phyloP scores from a whole-genome alignment of 257 asterid species.

The Plantago ovata region DNA sequence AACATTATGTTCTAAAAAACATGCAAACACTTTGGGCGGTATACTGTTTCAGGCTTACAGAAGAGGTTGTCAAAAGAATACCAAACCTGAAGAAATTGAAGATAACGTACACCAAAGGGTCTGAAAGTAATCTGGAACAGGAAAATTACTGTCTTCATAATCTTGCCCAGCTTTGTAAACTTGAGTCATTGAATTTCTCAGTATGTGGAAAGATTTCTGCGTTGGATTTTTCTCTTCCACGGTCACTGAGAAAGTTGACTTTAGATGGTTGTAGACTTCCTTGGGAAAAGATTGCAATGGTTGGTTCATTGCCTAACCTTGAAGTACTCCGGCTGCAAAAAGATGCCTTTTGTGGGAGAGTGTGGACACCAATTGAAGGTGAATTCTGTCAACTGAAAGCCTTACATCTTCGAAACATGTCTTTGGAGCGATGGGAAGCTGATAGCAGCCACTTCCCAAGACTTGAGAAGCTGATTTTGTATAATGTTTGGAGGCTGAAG shows the following conservation, averaged over 20 bases:
- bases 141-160: neutral
- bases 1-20: neutral
- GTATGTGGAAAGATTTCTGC: neutral
- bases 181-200: neutral
- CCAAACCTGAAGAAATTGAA: slow-evolving; percentile 7
- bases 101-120: neutral
- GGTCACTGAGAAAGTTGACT: neutral
- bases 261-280: neutral
- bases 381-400: neutral
- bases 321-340: neutral
- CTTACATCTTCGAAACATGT: neutral
- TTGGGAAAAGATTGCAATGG: neutral
- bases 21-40: neutral
- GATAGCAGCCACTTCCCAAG: neutral
- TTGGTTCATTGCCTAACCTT: neutral
- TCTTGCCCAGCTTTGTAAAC: neutral
- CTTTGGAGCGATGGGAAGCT: slow-evolving; percentile 7
- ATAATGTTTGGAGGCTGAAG: slow-evolving; percentile 6
- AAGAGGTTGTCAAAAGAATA: neutral
- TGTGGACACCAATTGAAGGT: neutral
- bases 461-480: slow-evolving; percentile 1
- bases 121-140: neutral
- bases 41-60: neutral
- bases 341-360: neutral
- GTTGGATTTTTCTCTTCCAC: neutral